Percentiles rank a stretch among this genome's conserved stretches.
phyloP scores from a whole-genome alignment of 2,329 filamentous ascomycete species.

The Podosphaera fusca region DNA sequence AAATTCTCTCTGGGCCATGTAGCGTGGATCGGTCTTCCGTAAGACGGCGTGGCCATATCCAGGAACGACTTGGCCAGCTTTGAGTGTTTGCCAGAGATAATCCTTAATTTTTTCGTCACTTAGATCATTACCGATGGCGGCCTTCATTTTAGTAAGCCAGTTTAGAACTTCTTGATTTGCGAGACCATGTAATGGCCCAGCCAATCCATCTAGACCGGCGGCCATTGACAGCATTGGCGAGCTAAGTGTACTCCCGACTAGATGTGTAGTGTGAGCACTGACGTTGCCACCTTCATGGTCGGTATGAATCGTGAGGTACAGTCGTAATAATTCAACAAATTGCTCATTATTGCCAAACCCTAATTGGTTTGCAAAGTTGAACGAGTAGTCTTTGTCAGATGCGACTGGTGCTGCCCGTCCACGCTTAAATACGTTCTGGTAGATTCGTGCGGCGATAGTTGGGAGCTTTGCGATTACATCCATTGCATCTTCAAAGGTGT shows the following conservation, averaged over 20 bases:
- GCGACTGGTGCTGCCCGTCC: slow-evolving; percentile 90
- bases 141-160: slow-evolving; percentile 99
- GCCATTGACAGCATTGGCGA: slow-evolving; percentile 93
- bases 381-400: slow-evolving; percentile 98
- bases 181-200: slow-evolving; percentile 92
- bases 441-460: slow-evolving; percentile 93
- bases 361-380: slow-evolving; percentile 99
- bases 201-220: slow-evolving; percentile 92
- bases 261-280: slow-evolving; percentile 91
- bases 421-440: slow-evolving; percentile 99
- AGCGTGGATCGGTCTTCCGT: slow-evolving; percentile 98
- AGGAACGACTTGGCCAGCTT: slow-evolving; percentile 83
- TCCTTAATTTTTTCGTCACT: slow-evolving; percentile 92
- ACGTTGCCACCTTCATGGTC: slow-evolving; percentile 99
- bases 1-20: slow-evolving; percentile 94
- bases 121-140: slow-evolving; percentile 74
- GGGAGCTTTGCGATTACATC: slow-evolving; percentile 98
- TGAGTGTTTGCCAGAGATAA: slow-evolving; percentile 96
- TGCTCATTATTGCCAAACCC: slow-evolving; percentile 87
- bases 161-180: slow-evolving; percentile 99
- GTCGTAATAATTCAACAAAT: slow-evolving; percentile 93
- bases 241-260: slow-evolving; percentile 89
- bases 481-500: slow-evolving; percentile 99
- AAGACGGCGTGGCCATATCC: slow-evolving; percentile 98
- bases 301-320: slow-evolving; percentile 99